These are phyloP conservation scores for Tinospora cordifolia DNA, from an alignment of 164 flowering plant genomes.

Conservation along the genomic window DNA sequence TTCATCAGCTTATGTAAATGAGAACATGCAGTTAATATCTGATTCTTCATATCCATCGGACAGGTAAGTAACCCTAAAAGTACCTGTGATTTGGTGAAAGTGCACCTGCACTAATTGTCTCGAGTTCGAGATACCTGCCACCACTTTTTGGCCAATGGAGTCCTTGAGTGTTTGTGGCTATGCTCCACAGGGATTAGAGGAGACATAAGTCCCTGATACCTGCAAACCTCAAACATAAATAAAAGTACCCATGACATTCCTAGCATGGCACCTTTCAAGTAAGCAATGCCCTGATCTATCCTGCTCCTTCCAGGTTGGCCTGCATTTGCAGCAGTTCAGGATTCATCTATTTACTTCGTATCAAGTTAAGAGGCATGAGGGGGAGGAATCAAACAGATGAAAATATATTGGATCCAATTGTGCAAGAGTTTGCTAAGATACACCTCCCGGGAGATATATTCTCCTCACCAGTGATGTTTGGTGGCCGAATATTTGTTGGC, in stretches of 20 bases:
- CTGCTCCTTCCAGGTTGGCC: slow-evolving; percentile 44
- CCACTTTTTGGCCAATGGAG: no score
- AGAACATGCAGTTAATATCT: slow-evolving; percentile 38
- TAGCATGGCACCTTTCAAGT: background rate
- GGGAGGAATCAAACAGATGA: slow-evolving; percentile 13
- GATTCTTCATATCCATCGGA: slow-evolving; percentile 33
- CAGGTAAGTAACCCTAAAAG: slow-evolving; percentile 33
- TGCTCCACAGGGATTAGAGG: no score
- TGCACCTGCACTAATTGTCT: no score
- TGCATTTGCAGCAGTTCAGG: slow-evolving; percentile 82
- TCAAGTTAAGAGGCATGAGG: slow-evolving; percentile 18
- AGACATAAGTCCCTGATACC: no score
- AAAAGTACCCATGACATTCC: no score
- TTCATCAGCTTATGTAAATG: slow-evolving; percentile 81
- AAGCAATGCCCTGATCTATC: background rate
- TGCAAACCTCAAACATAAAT: no score
- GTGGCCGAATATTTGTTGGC: slow-evolving; percentile 79
- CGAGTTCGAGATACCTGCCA: no score
- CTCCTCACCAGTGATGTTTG: slow-evolving; percentile 88
- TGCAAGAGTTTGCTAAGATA: slow-evolving; percentile 50
- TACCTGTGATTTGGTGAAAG: background rate
- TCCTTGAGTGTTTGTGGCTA: no score
- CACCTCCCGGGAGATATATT: slow-evolving; percentile 63
- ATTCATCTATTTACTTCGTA: slow-evolving; percentile 40
- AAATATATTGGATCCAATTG: slow-evolving; percentile 17